A percentile compares a stretch with the other conserved stretches of the same genome.
Conservation (phyloP, 768 basidiomycete species). For the Fomitopsis pulvina region DNA sequence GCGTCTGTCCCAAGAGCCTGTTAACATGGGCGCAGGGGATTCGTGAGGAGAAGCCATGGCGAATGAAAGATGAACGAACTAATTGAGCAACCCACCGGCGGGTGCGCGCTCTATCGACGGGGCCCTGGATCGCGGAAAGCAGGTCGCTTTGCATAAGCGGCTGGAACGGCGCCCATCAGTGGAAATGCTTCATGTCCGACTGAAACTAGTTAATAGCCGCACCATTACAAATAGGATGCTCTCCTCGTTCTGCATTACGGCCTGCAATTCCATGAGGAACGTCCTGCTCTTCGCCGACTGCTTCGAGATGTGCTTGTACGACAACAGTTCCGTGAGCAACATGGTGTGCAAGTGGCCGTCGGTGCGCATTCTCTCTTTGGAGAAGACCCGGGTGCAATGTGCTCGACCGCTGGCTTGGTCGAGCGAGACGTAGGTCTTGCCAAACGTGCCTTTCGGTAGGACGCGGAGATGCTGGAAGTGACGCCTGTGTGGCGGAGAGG, state of each 20-base stretch:
- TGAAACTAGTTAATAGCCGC: slow-evolving; percentile 1
- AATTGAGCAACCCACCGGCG: slow-evolving; percentile 24
- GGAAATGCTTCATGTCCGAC: background rate
- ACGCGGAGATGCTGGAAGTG: slow-evolving; percentile 16
- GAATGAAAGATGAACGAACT: slow-evolving; percentile 8
- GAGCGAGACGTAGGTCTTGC: slow-evolving; percentile 12
- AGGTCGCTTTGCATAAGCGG: slow-evolving; percentile 16
- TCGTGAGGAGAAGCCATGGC: background rate
- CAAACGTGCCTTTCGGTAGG: slow-evolving; percentile 17
- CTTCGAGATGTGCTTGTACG: slow-evolving; percentile 20
- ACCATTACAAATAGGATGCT: slow-evolving; percentile 23
- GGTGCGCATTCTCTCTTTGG: slow-evolving; percentile 10
- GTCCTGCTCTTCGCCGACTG: slow-evolving; percentile 7
- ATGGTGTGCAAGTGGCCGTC: slow-evolving; percentile 1
- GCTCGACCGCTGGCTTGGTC: slow-evolving; percentile 14
- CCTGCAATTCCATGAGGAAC: slow-evolving; percentile 22
- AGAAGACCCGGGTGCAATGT: slow-evolving; percentile 17
- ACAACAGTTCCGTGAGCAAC: slow-evolving; percentile 15
- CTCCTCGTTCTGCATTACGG: slow-evolving; percentile 17
- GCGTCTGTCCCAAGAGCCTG: slow-evolving; percentile 24
- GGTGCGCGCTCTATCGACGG: slow-evolving; percentile 3
- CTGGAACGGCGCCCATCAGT: slow-evolving; percentile 2
- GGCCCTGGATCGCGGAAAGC: slow-evolving; percentile 7
- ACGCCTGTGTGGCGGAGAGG: background rate
- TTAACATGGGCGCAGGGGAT: background rate